These are phyloP conservation scores for Starmerella etchellsii DNA, from an alignment of 805 yeast species.

Conservation along the genomic window DNA sequence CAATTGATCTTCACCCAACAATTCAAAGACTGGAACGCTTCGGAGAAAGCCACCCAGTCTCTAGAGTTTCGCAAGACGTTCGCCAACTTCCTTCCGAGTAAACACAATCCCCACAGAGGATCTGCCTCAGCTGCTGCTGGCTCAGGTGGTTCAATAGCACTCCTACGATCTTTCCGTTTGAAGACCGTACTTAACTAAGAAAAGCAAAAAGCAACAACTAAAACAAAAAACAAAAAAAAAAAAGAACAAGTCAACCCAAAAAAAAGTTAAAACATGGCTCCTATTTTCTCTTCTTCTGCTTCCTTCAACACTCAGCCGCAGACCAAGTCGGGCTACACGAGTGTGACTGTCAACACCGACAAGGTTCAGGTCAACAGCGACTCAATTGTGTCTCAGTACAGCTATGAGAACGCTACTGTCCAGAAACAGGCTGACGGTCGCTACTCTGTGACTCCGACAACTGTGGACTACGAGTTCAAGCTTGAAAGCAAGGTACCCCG, in stretches of 20 bases:
- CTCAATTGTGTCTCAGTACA: constrained; percentile 43
- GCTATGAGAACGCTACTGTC: constrained; percentile 66
- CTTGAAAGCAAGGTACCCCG: constrained; percentile 71
- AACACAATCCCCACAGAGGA: constrained; percentile 33
- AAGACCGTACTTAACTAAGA: constrained; percentile 16
- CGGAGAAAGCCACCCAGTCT: constrained; percentile 9
- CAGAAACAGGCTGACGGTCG: constrained; percentile 37
- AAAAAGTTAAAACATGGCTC: constrained; percentile 5
- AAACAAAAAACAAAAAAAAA: constrained; percentile 4
- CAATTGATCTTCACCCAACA: background rate
- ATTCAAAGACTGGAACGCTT: constrained; percentile 2
- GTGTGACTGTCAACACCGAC: constrained; percentile 45
- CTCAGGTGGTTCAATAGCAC: constrained; percentile 26
- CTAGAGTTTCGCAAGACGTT: constrained; percentile 26
- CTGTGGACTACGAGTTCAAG: constrained; percentile 70
- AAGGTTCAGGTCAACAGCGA: constrained; percentile 39
- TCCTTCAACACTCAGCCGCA: constrained; percentile 10
- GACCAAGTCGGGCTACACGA: constrained; percentile 27
- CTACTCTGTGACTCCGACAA: constrained; percentile 55
- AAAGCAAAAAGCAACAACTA: constrained; percentile 21
- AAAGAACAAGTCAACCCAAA: constrained; percentile 1
- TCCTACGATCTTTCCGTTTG: constrained; percentile 21
- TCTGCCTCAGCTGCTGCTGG: constrained; percentile 33
- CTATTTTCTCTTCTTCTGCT: constrained; percentile 17
- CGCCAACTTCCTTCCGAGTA: constrained; percentile 31